phyloP scores from a whole-genome alignment of 2,329 filamentous ascomycete species.

The Colletotrichum tanaceti region DNA sequence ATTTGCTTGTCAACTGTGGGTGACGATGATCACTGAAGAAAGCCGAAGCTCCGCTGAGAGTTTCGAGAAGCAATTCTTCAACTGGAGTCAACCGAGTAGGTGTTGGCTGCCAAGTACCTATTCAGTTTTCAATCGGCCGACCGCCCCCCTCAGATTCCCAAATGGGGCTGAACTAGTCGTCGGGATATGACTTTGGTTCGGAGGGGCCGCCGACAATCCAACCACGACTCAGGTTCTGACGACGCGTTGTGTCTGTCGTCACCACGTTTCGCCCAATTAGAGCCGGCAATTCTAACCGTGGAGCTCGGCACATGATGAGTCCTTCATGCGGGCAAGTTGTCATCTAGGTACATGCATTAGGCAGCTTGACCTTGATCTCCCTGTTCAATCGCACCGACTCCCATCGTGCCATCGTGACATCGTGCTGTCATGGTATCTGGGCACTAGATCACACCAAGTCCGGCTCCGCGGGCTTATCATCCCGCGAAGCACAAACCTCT shows the following conservation, averaged over 20 bases:
- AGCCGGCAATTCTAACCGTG: background rate
- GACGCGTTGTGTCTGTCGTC: background rate
- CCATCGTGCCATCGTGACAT: background rate
- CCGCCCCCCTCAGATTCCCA: background rate
- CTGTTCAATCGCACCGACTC: background rate
- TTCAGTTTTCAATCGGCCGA: background rate
- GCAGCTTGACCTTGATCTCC: background rate
- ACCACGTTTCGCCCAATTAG: slow-evolving; percentile 2
- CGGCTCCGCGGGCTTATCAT: background rate
- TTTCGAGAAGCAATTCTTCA: background rate
- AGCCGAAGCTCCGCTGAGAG: slow-evolving; percentile 12
- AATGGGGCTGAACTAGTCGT: background rate
- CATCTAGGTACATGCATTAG: slow-evolving; percentile 6
- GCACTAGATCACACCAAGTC: background rate
- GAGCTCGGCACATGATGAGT: slow-evolving; percentile 32
- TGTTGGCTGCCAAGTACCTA: background rate
- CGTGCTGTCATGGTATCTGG: background rate
- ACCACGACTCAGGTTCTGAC: background rate
- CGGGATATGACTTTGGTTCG: background rate
- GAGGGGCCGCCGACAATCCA: background rate
- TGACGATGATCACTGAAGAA: slow-evolving; percentile 23
- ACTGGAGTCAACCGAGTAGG: background rate
- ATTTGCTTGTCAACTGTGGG: slow-evolving; percentile 15
- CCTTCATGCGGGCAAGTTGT: slow-evolving; percentile 23
- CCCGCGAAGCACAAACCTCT: background rate